A percentile compares a stretch with the other conserved stretches of the same genome.
Conservation (phyloP, 2,329 filamentous ascomycete genomes). For the Diaporthe ilicicola region DNA sequence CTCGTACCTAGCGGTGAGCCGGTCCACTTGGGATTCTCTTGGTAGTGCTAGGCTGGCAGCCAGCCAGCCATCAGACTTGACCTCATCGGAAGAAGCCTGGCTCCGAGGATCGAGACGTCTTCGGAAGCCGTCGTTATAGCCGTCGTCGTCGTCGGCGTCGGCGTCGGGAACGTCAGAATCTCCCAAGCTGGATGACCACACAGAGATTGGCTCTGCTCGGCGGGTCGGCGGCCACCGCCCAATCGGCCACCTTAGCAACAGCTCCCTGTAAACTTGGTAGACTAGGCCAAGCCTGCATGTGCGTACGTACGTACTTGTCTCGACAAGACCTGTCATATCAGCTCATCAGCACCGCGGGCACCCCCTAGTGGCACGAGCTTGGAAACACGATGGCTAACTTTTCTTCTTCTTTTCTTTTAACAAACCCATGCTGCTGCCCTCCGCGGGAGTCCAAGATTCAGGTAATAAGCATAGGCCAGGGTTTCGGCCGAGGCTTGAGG, state of each 20-base stretch:
- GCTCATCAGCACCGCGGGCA: not conserved
- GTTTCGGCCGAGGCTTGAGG: not conserved
- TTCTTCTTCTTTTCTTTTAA: no score
- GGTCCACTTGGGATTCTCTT: not conserved
- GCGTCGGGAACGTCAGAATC: not conserved
- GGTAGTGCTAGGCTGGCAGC: not conserved
- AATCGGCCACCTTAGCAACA: not conserved
- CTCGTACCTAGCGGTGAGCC: slow-evolving; percentile 1
- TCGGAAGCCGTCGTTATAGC: not conserved
- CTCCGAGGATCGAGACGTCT: not conserved
- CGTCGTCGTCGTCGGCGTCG: not conserved
- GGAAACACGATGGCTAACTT: not conserved
- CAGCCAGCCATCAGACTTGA: not conserved
- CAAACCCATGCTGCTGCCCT: slow-evolving; percentile 2
- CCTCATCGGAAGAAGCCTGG: not conserved
- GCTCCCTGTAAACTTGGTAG: slow-evolving; percentile 14
- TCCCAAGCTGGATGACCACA: not conserved
- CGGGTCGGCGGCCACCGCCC: not conserved
- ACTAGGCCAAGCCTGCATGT: not conserved
- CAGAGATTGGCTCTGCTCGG: not conserved
- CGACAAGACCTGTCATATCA: not conserved
- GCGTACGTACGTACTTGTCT: not conserved
- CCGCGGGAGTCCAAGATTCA: not conserved
- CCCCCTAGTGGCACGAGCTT: not conserved
- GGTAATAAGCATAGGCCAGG: not conserved